Percentiles rank a stretch among this genome's conserved stretches.
Evolutionary conservation across 2,329 filamentous ascomycete genomes (phyloP).

Genomic region (Colletotrichum sp.): DNA sequence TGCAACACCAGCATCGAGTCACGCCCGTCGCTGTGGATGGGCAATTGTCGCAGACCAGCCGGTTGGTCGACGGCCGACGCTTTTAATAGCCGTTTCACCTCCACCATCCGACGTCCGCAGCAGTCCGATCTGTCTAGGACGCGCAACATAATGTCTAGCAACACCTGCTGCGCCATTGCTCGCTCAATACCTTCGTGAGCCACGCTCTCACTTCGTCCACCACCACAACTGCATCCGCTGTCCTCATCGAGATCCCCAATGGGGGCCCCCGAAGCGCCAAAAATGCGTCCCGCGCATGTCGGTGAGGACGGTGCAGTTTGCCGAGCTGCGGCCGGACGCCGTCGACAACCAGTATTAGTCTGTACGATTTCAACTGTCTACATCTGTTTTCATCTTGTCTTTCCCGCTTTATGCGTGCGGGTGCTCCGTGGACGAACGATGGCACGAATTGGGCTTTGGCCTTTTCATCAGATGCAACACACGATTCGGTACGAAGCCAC

Average conservation of each 20-base stretch:
- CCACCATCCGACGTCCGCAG: background rate
- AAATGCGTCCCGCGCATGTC: background rate
- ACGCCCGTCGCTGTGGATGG: background rate
- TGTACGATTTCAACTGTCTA: background rate
- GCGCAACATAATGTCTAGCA: slow-evolving; percentile 3
- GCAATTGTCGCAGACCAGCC: slow-evolving; percentile 6
- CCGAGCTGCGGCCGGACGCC: background rate
- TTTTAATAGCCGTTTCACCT: slow-evolving; percentile 21
- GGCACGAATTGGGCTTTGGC: background rate
- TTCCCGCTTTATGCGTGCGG: background rate
- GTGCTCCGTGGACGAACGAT: background rate
- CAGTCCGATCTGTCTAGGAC: background rate
- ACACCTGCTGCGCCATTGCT: slow-evolving; percentile 12
- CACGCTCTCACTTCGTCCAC: background rate
- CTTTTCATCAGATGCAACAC: background rate
- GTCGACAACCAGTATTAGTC: background rate
- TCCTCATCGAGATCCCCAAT: background rate
- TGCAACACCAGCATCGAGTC: slow-evolving; percentile 17
- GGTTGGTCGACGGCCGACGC: slow-evolving; percentile 8
- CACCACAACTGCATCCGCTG: background rate
- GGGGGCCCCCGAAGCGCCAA: background rate
- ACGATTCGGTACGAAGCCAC: background rate
- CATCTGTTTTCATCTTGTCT: background rate
- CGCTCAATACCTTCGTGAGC: background rate
- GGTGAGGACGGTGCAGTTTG: background rate